A percentile compares a stretch with the other conserved stretches of the same genome.
phyloP scores from a whole-genome alignment of 495 filamentous ascomycete species.

The Rhypophila decipiens region DNA sequence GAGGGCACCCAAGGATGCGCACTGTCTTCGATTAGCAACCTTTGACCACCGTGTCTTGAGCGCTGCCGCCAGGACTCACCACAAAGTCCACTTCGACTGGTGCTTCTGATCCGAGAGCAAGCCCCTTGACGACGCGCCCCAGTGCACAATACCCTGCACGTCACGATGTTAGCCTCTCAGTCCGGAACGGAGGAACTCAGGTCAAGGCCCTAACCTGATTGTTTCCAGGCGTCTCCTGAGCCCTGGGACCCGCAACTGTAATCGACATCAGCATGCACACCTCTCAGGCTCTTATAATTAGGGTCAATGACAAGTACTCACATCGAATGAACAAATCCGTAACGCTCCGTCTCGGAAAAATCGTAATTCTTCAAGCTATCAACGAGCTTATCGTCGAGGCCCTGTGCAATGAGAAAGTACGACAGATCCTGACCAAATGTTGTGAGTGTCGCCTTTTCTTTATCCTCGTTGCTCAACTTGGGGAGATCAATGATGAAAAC shows the following conservation, averaged over 20 bases:
- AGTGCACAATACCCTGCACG: conserved; percentile 55
- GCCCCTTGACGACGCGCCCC: conserved; percentile 48
- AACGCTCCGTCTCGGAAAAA: conserved; percentile 57
- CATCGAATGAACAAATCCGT: conserved; percentile 81
- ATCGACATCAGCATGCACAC: neutral
- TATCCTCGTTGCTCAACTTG: conserved; percentile 30
- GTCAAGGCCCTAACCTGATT: conserved; percentile 47
- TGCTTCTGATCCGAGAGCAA: conserved; percentile 46
- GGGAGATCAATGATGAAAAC: conserved; percentile 85
- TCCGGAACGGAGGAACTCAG: neutral
- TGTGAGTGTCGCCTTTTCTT: conserved; percentile 35
- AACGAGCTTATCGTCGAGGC: conserved; percentile 55
- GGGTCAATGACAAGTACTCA: no score
- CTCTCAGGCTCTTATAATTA: no score
- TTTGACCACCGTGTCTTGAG: neutral
- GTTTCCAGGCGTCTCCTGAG: conserved; percentile 43
- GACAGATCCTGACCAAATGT: conserved; percentile 63
- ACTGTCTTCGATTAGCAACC: conserved; percentile 27
- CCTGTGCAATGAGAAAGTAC: conserved; percentile 63
- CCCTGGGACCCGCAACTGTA: conserved; percentile 46
- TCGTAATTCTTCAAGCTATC: conserved; percentile 62
- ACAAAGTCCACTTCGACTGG: conserved; percentile 56
- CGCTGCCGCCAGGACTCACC: conserved; percentile 23
- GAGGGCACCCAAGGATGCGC: conserved; percentile 74
- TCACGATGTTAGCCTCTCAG: neutral